Conservation (phyloP, 2,329 filamentous ascomycete genomes). For the Monosporascus cannonballus region DNA sequence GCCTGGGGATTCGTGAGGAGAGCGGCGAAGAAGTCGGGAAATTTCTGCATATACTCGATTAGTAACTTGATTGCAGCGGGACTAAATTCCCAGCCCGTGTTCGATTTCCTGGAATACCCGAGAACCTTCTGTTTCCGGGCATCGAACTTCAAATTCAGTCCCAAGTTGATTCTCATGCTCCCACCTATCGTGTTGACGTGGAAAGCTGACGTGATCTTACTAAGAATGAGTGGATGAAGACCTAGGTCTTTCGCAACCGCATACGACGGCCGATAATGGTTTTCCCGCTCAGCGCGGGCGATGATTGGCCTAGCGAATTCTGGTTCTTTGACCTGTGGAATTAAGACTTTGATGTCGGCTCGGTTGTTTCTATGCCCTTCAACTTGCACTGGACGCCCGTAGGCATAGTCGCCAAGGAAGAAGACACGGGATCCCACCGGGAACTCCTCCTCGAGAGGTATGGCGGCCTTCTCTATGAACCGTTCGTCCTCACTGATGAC, state of each 20-base stretch:
- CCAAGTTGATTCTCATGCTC: conserved; percentile 73
- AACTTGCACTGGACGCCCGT: conserved; percentile 84
- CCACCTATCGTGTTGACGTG: conserved; percentile 73
- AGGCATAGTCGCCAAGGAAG: conserved; percentile 90
- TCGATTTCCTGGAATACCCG: conserved; percentile 83
- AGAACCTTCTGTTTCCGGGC: conserved; percentile 91
- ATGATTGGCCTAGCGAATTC: conserved; percentile 79
- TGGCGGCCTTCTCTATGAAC: conserved; percentile 83
- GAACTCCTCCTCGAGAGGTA: conserved; percentile 89
- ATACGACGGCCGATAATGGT: conserved; percentile 79
- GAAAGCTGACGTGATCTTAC: conserved; percentile 94
- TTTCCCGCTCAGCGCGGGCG: conserved; percentile 58
- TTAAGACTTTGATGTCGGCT: conserved; percentile 72
- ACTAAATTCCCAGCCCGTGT: conserved; percentile 94
- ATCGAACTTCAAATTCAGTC: conserved; percentile 95
- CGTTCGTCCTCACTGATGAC: conserved; percentile 87
- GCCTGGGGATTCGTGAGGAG: conserved; percentile 81
- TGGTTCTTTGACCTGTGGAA: conserved; percentile 64
- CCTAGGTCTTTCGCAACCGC: conserved; percentile 77
- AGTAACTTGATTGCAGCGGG: conserved; percentile 74
- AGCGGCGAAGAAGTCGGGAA: conserved; percentile 90
- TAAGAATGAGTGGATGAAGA: conserved; percentile 80
- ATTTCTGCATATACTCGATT: conserved; percentile 83
- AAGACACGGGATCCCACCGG: conserved; percentile 78
- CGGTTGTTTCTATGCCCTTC: conserved; percentile 67